These are phyloP conservation scores for Neocallimastix lanati DNA, from an alignment of 192 early-diverging fungal species.

Conservation along the genomic window DNA sequence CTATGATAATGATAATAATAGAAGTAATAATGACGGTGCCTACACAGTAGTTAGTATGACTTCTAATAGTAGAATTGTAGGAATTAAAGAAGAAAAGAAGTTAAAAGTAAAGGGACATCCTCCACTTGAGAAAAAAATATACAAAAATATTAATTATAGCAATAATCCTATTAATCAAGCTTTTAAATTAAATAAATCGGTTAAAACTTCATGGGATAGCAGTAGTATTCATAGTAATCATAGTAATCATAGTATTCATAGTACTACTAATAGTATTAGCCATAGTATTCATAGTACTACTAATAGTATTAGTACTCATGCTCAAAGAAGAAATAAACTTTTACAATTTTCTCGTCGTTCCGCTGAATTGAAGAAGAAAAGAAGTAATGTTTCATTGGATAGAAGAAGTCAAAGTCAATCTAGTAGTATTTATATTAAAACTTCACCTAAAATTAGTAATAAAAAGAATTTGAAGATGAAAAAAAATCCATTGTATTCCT, in stretches of 20 bases:
- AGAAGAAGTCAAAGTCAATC: background rate
- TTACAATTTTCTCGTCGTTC: too few species aligned
- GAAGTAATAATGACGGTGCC: too few species aligned
- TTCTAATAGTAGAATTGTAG: too few species aligned
- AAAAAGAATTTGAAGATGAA: background rate
- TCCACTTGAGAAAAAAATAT: background rate
- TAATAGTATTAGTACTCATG: too few species aligned
- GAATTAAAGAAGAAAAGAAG: background rate
- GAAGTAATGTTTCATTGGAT: background rate
- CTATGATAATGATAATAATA: too few species aligned
- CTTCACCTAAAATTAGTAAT: background rate
- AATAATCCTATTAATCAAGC: background rate
- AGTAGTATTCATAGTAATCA: background rate
- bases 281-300: too few species aligned
- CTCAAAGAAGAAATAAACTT: too few species aligned
- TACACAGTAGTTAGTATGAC: too few species aligned
- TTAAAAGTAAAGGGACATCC: background rate
- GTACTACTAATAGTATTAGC: background rate
- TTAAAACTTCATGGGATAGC: background rate
- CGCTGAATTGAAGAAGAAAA: background rate
- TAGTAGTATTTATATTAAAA: background rate
- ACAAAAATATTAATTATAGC: background rate
- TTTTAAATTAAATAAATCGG: background rate
- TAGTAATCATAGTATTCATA: too few species aligned
- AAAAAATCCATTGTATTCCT: background rate